Percentiles rank a stretch among this genome's conserved stretches.
These are phyloP conservation scores for Betula pendula DNA, from an alignment of 306 rosid genomes.

Conservation along the genomic window DNA sequence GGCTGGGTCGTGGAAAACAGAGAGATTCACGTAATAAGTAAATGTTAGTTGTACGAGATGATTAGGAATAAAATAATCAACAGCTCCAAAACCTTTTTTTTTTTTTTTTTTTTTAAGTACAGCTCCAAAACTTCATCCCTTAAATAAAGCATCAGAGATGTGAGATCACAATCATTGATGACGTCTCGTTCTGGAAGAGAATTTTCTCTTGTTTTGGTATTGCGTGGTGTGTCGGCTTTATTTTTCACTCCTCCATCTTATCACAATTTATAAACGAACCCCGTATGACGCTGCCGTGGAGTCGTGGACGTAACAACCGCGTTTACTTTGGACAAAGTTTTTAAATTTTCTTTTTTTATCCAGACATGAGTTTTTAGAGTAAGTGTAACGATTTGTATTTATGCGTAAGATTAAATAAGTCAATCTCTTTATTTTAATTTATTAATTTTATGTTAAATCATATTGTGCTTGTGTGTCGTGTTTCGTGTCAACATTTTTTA, in stretches of 20 bases:
- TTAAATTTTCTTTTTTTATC: too few species aligned
- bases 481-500: too few species aligned
- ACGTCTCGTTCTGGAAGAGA: slow-evolving; percentile 35
- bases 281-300: too few species aligned
- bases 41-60: neutral
- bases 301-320: neutral
- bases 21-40: neutral
- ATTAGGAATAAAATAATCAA: neutral
- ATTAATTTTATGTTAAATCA: too few species aligned
- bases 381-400: too few species aligned
- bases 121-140: neutral
- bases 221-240: slow-evolving; percentile 20
- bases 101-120: too few species aligned
- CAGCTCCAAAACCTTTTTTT: neutral
- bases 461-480: too few species aligned
- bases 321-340: neutral
- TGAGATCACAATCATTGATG: slow-evolving; percentile 19
- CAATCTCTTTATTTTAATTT: too few species aligned
- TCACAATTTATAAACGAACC: neutral
- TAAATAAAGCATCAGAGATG: neutral
- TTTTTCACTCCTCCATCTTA: neutral
- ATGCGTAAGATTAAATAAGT: too few species aligned
- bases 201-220: neutral
- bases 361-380: too few species aligned
- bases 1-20: neutral